Percentiles rank a stretch among this genome's conserved stretches.
phyloP scores from a whole-genome alignment of 148 eudicot species.

The Vaccinium darrowii region DNA sequence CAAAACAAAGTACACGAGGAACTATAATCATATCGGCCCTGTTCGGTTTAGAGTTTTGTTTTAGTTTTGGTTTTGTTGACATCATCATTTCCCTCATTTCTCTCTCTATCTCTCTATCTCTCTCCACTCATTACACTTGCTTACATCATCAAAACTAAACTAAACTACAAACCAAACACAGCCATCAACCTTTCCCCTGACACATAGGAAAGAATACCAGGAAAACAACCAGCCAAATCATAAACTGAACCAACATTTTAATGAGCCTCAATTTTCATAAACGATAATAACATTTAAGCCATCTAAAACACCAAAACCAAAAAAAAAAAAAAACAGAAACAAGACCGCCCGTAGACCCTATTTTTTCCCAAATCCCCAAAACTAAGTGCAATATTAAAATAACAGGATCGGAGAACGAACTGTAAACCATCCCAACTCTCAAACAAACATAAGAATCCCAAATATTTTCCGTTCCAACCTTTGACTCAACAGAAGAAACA shows the following conservation, averaged over 20 bases:
- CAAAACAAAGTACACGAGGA: background rate
- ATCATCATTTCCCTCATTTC: too few species aligned
- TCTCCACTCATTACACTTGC: too few species aligned
- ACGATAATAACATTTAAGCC: background rate
- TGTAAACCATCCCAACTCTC: background rate
- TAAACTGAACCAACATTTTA: conserved; percentile 3
- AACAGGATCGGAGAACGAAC: background rate
- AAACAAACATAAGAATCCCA: background rate
- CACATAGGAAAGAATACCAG: background rate
- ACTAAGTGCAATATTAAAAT: background rate
- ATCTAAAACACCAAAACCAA: background rate
- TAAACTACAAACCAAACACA: too few species aligned
- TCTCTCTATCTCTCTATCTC: too few species aligned
- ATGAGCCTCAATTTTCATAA: background rate
- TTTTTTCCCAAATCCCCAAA: background rate
- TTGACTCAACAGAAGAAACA: background rate
- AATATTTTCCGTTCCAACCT: background rate
- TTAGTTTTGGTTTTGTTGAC: too few species aligned
- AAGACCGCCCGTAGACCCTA: background rate
- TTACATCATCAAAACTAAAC: too few species aligned
- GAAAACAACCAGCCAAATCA: background rate
- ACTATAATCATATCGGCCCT: background rate
- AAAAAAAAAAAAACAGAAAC: background rate
- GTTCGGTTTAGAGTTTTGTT: too few species aligned
- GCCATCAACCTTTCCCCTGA: background rate